A percentile compares a stretch with the other conserved stretches of the same genome.
These are phyloP conservation scores for Polyporus arcularius DNA, from an alignment of 768 basidiomycete genomes.

Conservation along the genomic window DNA sequence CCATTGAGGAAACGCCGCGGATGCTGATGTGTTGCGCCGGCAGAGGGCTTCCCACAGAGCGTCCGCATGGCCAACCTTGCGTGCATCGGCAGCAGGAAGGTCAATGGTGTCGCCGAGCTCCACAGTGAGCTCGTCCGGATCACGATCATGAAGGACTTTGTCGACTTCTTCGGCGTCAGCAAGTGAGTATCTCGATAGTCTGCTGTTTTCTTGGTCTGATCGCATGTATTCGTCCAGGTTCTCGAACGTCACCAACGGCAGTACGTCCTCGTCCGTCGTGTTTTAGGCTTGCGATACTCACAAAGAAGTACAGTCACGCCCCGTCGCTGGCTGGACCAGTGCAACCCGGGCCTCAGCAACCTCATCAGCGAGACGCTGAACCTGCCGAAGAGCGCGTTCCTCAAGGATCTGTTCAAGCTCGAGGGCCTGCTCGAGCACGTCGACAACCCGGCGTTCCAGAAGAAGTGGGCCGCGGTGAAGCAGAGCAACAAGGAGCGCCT, in stretches of 20 bases:
- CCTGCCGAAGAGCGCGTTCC: slow-evolving; percentile 74
- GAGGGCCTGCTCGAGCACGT: slow-evolving; percentile 72
- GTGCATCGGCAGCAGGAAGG: slow-evolving; percentile 82
- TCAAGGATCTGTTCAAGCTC: slow-evolving; percentile 80
- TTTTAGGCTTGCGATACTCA: neutral
- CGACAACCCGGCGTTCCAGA: slow-evolving; percentile 74
- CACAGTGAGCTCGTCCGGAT: slow-evolving; percentile 88
- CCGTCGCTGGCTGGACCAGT: slow-evolving; percentile 90
- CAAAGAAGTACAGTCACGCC: slow-evolving; percentile 63
- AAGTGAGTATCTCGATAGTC: slow-evolving; percentile 43
- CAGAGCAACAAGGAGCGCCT: slow-evolving; percentile 89
- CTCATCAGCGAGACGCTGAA: slow-evolving; percentile 85
- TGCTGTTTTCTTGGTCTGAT: neutral
- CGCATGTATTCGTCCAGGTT: slow-evolving; percentile 45
- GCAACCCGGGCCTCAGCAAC: slow-evolving; percentile 84
- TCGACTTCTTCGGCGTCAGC: slow-evolving; percentile 87
- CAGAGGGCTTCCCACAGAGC: slow-evolving; percentile 85
- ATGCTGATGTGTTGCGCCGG: neutral
- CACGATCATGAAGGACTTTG: slow-evolving; percentile 88
- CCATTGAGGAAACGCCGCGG: neutral
- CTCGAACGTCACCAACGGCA: slow-evolving; percentile 91
- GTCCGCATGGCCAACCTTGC: slow-evolving; percentile 93
- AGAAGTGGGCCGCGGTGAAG: slow-evolving; percentile 84
- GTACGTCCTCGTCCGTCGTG: slow-evolving; percentile 44
- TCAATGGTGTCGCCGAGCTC: slow-evolving; percentile 97